phyloP scores from a whole-genome alignment of 305 asterid genomes.

The Coffea humblotiana region DNA sequence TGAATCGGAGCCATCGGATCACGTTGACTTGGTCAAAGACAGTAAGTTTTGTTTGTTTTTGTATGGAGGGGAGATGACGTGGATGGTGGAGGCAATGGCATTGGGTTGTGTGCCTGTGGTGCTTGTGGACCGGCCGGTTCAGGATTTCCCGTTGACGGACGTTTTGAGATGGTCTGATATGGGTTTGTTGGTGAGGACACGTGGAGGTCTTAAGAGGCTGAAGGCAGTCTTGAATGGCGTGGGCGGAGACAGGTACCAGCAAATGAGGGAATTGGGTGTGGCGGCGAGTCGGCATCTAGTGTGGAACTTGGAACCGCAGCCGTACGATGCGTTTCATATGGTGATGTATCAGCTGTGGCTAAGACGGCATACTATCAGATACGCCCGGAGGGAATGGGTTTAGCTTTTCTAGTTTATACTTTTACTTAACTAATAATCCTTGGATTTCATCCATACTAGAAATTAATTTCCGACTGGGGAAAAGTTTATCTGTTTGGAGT shows the following conservation, averaged over 20 bases:
- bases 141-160: constrained; percentile 87
- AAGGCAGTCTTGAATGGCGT: constrained; percentile 49
- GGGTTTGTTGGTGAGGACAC: constrained; percentile 48
- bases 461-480: no score
- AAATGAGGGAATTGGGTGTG: constrained; percentile 53
- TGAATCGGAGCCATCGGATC: constrained; percentile 34
- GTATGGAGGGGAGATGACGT: constrained; percentile 45
- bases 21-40: constrained; percentile 14
- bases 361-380: constrained; percentile 78
- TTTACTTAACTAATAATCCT: neutral
- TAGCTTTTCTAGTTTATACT: neutral
- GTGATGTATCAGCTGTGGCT: constrained; percentile 88
- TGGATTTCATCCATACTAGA: no score
- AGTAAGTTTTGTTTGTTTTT: constrained; percentile 73
- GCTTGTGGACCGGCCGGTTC: constrained; percentile 78
- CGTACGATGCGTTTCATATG: constrained; percentile 79
- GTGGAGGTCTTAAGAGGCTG: constrained; percentile 52
- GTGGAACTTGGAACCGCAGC: constrained; percentile 73
- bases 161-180: constrained; percentile 69
- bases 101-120: constrained; percentile 86
- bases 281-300: constrained; percentile 68
- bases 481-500: neutral
- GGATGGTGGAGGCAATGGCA: constrained; percentile 62
- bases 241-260: constrained; percentile 43
- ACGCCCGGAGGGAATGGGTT: constrained; percentile 52